Percentiles rank a stretch among this genome's conserved stretches.
These are phyloP conservation scores for Arabidopsis lyrata DNA, from an alignment of 441 rosid genomes.

Conservation along the genomic window DNA sequence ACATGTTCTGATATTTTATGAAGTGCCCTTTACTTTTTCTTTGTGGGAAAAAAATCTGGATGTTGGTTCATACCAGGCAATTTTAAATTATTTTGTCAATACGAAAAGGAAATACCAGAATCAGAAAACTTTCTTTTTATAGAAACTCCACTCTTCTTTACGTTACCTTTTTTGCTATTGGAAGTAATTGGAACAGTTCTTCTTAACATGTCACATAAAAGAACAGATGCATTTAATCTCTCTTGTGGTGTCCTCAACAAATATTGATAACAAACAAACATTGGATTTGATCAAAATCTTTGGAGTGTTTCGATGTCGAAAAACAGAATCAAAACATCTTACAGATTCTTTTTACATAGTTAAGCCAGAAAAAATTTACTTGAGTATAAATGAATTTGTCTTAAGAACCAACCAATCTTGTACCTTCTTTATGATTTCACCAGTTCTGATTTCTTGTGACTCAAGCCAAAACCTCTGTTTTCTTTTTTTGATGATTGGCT, in stretches of 20 bases:
- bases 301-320: constrained; percentile 34
- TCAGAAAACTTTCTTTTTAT: constrained; percentile 38
- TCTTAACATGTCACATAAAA: constrained; percentile 37
- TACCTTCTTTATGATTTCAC: constrained; percentile 8
- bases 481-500: constrained; percentile 42
- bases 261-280: neutral
- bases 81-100: neutral
- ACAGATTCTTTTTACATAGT: constrained; percentile 28
- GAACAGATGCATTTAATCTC: constrained; percentile 40
- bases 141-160: constrained; percentile 41
- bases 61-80: constrained; percentile 41
- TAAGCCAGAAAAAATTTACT: constrained; percentile 6
- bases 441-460: constrained; percentile 36
- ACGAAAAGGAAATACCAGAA: constrained; percentile 36
- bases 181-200: neutral
- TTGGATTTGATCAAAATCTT: constrained; percentile 38
- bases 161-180: constrained; percentile 24
- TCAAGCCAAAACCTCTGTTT: constrained; percentile 25
- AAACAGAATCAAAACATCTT: constrained; percentile 39
- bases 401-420: neutral
- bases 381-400: constrained; percentile 22
- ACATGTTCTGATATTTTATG: constrained; percentile 6
- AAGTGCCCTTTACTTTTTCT: constrained; percentile 37
- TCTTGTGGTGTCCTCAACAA: constrained; percentile 25
- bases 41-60: constrained; percentile 31